A percentile compares a stretch with the other conserved stretches of the same genome.
phyloP scores from a whole-genome alignment of 2,329 filamentous ascomycete species.

The Trichoderma sp. region DNA sequence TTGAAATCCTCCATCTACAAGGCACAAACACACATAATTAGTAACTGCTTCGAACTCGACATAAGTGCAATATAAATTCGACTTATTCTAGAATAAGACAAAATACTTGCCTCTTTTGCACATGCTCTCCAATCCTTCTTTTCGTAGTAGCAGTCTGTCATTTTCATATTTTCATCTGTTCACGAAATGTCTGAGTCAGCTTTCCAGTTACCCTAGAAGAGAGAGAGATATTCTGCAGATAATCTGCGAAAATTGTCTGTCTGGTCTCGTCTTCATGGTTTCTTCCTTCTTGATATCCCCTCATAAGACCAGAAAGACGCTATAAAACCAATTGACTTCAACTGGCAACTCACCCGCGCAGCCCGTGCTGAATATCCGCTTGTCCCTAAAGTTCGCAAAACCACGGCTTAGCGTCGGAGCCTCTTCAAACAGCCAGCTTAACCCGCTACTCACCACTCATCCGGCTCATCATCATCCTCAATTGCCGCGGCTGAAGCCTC shows the following conservation, averaged over 20 bases:
- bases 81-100: not conserved
- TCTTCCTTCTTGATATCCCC: not conserved
- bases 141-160: conserved; percentile 95
- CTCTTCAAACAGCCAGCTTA: conserved; percentile 15
- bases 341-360: conserved; percentile 66
- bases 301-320: too few species aligned
- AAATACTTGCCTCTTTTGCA: conserved; percentile 71
- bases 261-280: not conserved
- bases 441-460: conserved; percentile 73
- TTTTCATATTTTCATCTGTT: conserved; percentile 77
- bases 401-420: conserved; percentile 29
- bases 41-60: not conserved
- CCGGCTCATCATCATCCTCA: conserved; percentile 76
- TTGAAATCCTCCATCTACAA: conserved; percentile 83
- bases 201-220: not conserved
- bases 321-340: not conserved
- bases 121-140: conserved; percentile 95
- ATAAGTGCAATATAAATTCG: not conserved
- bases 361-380: conserved; percentile 94
- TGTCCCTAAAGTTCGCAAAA: conserved; percentile 66
- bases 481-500: conserved; percentile 29
- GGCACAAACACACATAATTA: not conserved
- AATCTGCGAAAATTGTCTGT: too few species aligned
- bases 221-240: too few species aligned
- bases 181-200: not conserved